Percentiles rank a stretch among this genome's conserved stretches.
phyloP scores from a whole-genome alignment of 257 asterid species.

The Nemophila menziesii region DNA sequence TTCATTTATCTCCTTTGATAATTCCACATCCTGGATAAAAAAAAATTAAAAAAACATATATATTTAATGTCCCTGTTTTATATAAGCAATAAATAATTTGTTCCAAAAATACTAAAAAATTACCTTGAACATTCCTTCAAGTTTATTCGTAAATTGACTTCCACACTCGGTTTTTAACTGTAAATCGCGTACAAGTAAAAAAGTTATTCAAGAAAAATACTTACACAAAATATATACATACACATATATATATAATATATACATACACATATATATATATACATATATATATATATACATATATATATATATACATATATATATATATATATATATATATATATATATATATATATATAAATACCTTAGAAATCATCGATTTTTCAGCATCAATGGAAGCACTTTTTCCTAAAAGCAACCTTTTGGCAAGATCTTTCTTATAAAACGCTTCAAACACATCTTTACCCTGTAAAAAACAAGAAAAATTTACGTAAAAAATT shows the following conservation, averaged over 20 bases:
- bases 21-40: slow-evolving; percentile 78
- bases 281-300: no score
- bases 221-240: neutral
- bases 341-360: slow-evolving; percentile 7
- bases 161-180: slow-evolving; percentile 98
- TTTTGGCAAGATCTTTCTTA: slow-evolving; percentile 63
- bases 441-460: slow-evolving; percentile 46
- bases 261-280: no score
- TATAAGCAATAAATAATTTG: neutral
- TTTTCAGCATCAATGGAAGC: slow-evolving; percentile 97
- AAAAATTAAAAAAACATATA: slow-evolving; percentile 3
- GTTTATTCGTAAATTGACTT: slow-evolving; percentile 96
- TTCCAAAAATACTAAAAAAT: no score
- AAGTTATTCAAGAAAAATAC: slow-evolving; percentile 1
- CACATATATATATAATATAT: no score
- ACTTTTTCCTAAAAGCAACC: slow-evolving; percentile 88
- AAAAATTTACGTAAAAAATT: neutral
- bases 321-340: no score
- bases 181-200: slow-evolving; percentile 16
- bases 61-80: neutral
- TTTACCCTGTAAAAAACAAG: slow-evolving; percentile 23
- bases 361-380: slow-evolving; percentile 49
- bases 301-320: no score
- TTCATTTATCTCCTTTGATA: slow-evolving; percentile 93
- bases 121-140: slow-evolving; percentile 98